Base-by-base conservation (phyloP, 2,329 filamentous ascomycete genomes). In the Cordyceps sp. region DNA sequence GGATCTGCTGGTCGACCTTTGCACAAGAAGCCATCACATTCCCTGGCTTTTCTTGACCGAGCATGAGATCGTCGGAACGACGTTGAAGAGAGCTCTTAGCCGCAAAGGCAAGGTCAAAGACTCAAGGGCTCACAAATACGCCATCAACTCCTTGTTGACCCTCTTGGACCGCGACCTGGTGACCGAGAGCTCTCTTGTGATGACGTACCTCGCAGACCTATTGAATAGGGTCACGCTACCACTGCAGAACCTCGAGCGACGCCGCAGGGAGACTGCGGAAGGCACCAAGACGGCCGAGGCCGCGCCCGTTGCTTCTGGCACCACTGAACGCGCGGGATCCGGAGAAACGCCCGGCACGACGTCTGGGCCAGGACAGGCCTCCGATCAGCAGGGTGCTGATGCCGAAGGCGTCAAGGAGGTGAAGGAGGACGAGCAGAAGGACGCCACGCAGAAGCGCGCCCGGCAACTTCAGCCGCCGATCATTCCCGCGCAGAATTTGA, bases 101-200 rank as follows among this genome's bases (percentile, higher is more conserved):
- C 77, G 79, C 40, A 96, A 94, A 58, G 84, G 83, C 45, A 96
- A 96, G 53, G 70, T 63, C 32, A 90, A 88, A 54, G 88, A 93
- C 41, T 73, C 64, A 42, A 92, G 80, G 53, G 76, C 82, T 19
- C 76, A 78, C 42, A 90, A 83, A 50, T 98, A 80, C 50, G 85
- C 92, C 9, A 70, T 98, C 50, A 98, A 98, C 51, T 85, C 86
- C 12, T 61, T 98, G 20, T 66, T 98, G 29, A 78, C 75, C 38
- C 66, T 98, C 5, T 67, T 98, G 16, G 90, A 96, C 49, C 80
- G 90, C n/a, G 82, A 85, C 41, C 64, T 96, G 38, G 86, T 98
- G 40, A 93, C 93, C 59, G 90, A 98, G 56, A 98, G 85, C 55
- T 86, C 88, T n/a, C 69, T 77, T 6, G 88, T 93, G 35, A 96